Conservation (phyloP, 805 yeast genomes). For the Suhomyces sp. region DNA sequence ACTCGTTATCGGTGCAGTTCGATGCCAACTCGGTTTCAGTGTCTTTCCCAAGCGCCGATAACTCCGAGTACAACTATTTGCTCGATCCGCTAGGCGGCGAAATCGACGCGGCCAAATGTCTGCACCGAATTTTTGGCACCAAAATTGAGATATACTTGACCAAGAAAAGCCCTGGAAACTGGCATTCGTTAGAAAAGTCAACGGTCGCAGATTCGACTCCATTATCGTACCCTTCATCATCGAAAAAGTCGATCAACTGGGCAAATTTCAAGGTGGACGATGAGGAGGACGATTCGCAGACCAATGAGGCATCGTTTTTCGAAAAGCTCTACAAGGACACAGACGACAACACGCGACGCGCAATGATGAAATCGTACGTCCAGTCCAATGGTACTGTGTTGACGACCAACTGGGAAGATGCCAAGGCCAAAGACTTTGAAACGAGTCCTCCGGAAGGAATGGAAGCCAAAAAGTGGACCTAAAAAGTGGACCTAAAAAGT, state of each 20-base stretch:
- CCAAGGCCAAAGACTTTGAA: slow-evolving; percentile 59
- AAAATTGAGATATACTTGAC: slow-evolving; percentile 68
- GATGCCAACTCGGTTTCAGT: slow-evolving; percentile 34
- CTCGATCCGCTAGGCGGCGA: slow-evolving; percentile 52
- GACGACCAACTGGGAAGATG: slow-evolving; percentile 93
- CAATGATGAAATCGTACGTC: slow-evolving; percentile 95
- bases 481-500: slow-evolving; percentile 40
- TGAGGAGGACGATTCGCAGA: slow-evolving; percentile 44
- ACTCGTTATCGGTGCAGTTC: slow-evolving; percentile 42
- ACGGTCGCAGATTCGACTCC: slow-evolving; percentile 11
- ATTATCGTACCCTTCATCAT: slow-evolving; percentile 57
- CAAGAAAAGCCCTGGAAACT: slow-evolving; percentile 46
- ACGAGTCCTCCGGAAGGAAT: slow-evolving; percentile 74
- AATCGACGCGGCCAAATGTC: slow-evolving; percentile 47
- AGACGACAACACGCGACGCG: slow-evolving; percentile 83
- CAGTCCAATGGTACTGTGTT: slow-evolving; percentile 93
- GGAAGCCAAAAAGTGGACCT: slow-evolving; percentile 53
- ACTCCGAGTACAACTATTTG: slow-evolving; percentile 56
- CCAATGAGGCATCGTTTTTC: slow-evolving; percentile 67
- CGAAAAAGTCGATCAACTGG: slow-evolving; percentile 70
- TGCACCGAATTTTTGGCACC: slow-evolving; percentile 57
- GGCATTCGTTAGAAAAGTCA: slow-evolving; percentile 52
- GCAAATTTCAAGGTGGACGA: slow-evolving; percentile 46
- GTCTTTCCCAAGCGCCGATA: slow-evolving; percentile 46
- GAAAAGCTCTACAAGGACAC: slow-evolving; percentile 70